Evolutionary conservation across 2,329 filamentous ascomycete genomes (phyloP).

Genomic region (Tricladium varicosporioides): DNA sequence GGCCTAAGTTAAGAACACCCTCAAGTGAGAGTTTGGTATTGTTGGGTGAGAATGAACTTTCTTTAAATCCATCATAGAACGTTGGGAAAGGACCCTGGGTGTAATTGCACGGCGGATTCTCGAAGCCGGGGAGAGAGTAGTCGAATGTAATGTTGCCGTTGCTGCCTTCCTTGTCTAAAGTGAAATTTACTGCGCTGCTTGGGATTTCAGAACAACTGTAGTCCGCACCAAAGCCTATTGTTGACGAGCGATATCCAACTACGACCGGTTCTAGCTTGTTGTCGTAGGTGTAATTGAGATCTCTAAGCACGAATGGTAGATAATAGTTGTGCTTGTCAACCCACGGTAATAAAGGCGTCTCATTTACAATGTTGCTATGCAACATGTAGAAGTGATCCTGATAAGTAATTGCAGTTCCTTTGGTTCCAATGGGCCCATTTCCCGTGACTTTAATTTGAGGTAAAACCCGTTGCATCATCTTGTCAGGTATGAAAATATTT

Average conservation of each 20-base stretch:
- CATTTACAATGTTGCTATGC: slow-evolving; percentile 43
- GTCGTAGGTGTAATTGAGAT: background rate
- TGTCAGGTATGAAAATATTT: background rate
- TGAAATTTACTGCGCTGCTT: too few species aligned
- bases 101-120: too few species aligned
- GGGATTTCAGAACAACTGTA: too few species aligned
- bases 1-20: too few species aligned
- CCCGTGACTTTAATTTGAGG: slow-evolving; percentile 14
- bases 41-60: too few species aligned
- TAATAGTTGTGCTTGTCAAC: slow-evolving; percentile 45
- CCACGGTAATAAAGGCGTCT: slow-evolving; percentile 49
- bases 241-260: background rate
- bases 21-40: too few species aligned
- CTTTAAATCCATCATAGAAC: too few species aligned
- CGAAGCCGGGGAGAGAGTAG: too few species aligned
- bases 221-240: background rate
- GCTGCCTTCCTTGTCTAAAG: too few species aligned
- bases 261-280: background rate
- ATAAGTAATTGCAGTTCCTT: slow-evolving; percentile 21
- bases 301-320: slow-evolving; percentile 39
- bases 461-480: background rate
- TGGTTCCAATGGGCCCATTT: background rate
- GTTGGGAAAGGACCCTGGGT: too few species aligned
- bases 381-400: slow-evolving; percentile 43
- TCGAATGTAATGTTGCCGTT: too few species aligned